Percentiles rank a stretch among this genome's conserved stretches.
phyloP scores from a whole-genome alignment of 305 asterid genomes.

The Fraxinus latifolia region DNA sequence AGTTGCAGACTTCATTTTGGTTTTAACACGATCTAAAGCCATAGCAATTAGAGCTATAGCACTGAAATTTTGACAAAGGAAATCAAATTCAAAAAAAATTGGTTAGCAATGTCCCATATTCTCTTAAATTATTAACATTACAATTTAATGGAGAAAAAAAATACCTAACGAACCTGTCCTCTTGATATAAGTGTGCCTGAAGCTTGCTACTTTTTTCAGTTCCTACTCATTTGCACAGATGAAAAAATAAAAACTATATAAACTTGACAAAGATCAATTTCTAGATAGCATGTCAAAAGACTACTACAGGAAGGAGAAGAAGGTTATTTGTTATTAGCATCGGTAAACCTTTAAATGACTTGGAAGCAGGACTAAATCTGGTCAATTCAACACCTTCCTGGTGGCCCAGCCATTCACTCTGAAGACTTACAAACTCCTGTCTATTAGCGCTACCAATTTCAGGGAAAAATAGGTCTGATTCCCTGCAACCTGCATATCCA shows the following conservation, averaged over 20 bases:
- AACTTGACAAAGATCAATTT: neutral
- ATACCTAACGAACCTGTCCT: slow-evolving; percentile 66
- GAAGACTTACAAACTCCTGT: slow-evolving; percentile 25
- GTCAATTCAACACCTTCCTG: slow-evolving; percentile 41
- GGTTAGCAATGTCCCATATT: slow-evolving; percentile 7
- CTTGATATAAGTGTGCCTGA: slow-evolving; percentile 44
- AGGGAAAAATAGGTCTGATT: slow-evolving; percentile 39
- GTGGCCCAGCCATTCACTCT: slow-evolving; percentile 28
- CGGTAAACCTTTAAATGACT: slow-evolving; percentile 47
- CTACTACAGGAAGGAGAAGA: slow-evolving; percentile 21
- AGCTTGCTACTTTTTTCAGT: slow-evolving; percentile 37
- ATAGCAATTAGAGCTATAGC: slow-evolving; percentile 57
- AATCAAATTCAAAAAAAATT: slow-evolving; percentile 17
- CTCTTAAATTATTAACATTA: slow-evolving; percentile 16
- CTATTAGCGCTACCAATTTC: slow-evolving; percentile 31
- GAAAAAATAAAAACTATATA: slow-evolving; percentile 21
- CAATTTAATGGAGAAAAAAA: slow-evolving; percentile 25
- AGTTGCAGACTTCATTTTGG: slow-evolving; percentile 62
- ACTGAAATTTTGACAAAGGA: slow-evolving; percentile 44
- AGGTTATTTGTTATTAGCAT: slow-evolving; percentile 13
- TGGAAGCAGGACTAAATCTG: slow-evolving; percentile 36
- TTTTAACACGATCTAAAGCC: slow-evolving; percentile 65
- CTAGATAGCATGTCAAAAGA: slow-evolving; percentile 23
- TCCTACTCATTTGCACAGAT: slow-evolving; percentile 38
- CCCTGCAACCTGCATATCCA: slow-evolving; percentile 44